Conservation (phyloP, 306 rosid species). For the Dryas alaskensis region DNA sequence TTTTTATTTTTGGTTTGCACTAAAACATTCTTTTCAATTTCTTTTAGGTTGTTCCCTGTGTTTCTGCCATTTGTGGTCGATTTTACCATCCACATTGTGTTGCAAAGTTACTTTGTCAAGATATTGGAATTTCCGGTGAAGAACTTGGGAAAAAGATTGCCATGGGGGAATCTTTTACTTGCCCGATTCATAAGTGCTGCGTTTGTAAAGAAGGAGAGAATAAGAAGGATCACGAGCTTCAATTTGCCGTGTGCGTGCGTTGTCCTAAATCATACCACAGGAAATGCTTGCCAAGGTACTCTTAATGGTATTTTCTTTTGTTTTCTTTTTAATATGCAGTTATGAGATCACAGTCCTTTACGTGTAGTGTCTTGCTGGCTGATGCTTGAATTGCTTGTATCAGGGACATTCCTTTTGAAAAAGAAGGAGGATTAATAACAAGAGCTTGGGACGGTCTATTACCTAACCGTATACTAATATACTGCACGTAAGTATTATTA, state of each 20-base stretch:
- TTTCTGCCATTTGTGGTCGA: conserved; percentile 54
- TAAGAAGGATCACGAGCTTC: conserved; percentile 42
- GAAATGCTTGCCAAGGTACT: conserved; percentile 66
- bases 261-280: conserved; percentile 72
- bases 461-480: conserved; percentile 52
- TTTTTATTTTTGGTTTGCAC: no score
- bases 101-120: conserved; percentile 41
- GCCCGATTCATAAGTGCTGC: conserved; percentile 61
- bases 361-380: background rate
- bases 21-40: no score
- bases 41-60: conserved; percentile 52
- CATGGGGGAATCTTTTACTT: conserved; percentile 48
- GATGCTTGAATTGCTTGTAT: conserved; percentile 16
- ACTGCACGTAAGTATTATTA: conserved; percentile 59
- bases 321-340: no score
- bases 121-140: conserved; percentile 24
- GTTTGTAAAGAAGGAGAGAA: conserved; percentile 51
- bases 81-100: conserved; percentile 65
- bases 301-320: background rate
- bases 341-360: background rate
- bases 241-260: conserved; percentile 61
- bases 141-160: conserved; percentile 35
- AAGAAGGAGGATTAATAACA: conserved; percentile 24
- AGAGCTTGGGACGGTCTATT: conserved; percentile 71
- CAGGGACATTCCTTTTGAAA: conserved; percentile 45